Base-by-base conservation (phyloP, 2,329 filamentous ascomycete genomes). In the Ophiostoma sp. region DNA sequence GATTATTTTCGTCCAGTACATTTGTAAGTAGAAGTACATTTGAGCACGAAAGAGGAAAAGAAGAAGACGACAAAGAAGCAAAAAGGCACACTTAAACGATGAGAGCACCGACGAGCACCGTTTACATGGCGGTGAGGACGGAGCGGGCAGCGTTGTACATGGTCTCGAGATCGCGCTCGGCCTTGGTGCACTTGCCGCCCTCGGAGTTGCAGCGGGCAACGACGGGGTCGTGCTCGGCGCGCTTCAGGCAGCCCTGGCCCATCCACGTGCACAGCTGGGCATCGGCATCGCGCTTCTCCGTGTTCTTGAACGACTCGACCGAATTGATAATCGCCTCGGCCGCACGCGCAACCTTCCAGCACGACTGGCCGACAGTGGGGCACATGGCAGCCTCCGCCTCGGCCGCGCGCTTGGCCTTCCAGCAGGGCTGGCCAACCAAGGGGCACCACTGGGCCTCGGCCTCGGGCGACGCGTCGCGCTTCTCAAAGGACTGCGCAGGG, bases 271-370 rank as follows among this genome's bases (percentile, higher is more conserved):
- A 75, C 68, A 66, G 23, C 60, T 64, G 60, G 48, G 72, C 71
- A 36, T 70, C 68, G 44, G 71, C 68, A 4, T 72, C 71, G 68
- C 70, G 64, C 52, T 69, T 71, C 36, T 69, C 57, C 36, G 41
- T 57, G 52, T 23, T 8, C n/a, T 31, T 39, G 67, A 68, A 68
- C 65, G 67, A 36, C 2, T 71, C 68, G 39, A 70, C 36, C 68
- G 71, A 69, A 31, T n/a, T 57, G 54, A 69, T 35, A 13, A 72
- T n/a, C 67, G 71, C 71, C 71, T 77, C 75, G 72, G 77, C 76
- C n/a, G 79, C 80, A 72, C 80, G 81, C 74, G 81, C 80, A 20
- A 52, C 69, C 67, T 69, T 69, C 76, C 77, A 79, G 79, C 83
- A 85, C 33, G 77, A 73, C 73, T 80, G 76, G 71, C 83, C 82